phyloP scores from a whole-genome alignment of 345 rosid species.

The Citrus mangshanensis region DNA sequence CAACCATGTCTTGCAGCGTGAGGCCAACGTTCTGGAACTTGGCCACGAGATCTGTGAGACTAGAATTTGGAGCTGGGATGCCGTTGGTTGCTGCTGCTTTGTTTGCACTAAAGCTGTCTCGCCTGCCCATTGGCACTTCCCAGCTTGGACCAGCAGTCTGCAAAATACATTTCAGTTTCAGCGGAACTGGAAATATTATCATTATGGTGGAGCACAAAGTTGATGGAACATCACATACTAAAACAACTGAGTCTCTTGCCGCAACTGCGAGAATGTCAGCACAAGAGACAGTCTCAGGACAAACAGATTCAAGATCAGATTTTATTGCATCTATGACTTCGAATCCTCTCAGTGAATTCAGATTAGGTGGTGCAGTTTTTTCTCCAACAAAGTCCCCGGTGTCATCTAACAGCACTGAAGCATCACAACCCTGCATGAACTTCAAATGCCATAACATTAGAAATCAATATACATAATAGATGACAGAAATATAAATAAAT shows the following conservation, averaged over 20 bases:
- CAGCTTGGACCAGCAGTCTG: slow-evolving; percentile 93
- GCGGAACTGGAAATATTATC: background rate
- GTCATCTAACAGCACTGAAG: slow-evolving; percentile 75
- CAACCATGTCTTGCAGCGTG: slow-evolving; percentile 60
- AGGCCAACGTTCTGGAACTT: slow-evolving; percentile 75
- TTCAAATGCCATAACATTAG: background rate
- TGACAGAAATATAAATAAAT: background rate
- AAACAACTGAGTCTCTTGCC: slow-evolving; percentile 75
- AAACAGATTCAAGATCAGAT: slow-evolving; percentile 60
- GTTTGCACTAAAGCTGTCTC: slow-evolving; percentile 62
- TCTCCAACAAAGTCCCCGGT: slow-evolving; percentile 56
- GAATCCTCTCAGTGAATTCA: slow-evolving; percentile 82
- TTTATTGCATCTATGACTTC: slow-evolving; percentile 74
- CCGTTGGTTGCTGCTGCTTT: slow-evolving; percentile 55
- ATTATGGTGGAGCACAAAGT: background rate
- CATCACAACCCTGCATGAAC: slow-evolving; percentile 76
- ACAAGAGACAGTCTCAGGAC: slow-evolving; percentile 80
- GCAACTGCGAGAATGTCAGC: slow-evolving; percentile 82
- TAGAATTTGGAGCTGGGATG: slow-evolving; percentile 78
- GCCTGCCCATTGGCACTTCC: slow-evolving; percentile 81
- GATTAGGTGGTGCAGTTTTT: slow-evolving; percentile 76
- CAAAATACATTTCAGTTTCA: background rate
- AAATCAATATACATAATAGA: background rate
- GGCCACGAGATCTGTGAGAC: slow-evolving; percentile 46
- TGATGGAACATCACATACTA: slow-evolving; percentile 32